These are phyloP conservation scores for Cadophora luteo-olivacea DNA, from an alignment of 2,329 filamentous ascomycete genomes.

Conservation along the genomic window DNA sequence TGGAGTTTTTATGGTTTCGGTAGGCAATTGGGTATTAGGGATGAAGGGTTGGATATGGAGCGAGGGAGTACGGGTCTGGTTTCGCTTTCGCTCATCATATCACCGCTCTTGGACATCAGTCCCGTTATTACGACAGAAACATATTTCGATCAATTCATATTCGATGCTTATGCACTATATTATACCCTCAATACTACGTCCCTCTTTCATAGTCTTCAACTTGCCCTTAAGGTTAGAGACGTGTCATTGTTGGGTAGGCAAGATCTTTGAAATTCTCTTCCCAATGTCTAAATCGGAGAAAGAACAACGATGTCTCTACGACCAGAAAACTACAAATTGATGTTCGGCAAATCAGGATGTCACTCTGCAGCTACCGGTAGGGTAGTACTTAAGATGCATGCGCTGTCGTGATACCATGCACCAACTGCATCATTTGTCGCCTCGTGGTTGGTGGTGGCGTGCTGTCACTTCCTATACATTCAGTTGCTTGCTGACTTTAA, in stretches of 20 bases:
- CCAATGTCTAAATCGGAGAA: background rate
- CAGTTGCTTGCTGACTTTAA: too few species aligned
- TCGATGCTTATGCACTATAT: background rate
- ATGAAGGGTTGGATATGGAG: background rate
- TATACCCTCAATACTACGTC: background rate
- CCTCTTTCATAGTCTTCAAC: too few species aligned
- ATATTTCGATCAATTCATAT: slow-evolving; percentile 3
- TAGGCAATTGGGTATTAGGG: background rate
- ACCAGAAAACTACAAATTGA: background rate
- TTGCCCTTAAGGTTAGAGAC: too few species aligned
- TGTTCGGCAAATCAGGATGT: background rate
- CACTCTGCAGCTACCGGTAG: too few species aligned
- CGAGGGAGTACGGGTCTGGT: slow-evolving; percentile 3
- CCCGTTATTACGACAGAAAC: background rate
- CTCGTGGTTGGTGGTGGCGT: background rate
- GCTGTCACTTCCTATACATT: background rate
- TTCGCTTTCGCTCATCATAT: background rate
- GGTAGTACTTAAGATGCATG: background rate
- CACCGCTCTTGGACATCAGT: slow-evolving; percentile 12
- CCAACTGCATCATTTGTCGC: background rate
- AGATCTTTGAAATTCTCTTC: background rate
- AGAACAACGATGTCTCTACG: too few species aligned
- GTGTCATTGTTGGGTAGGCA: too few species aligned
- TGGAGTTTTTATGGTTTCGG: background rate
- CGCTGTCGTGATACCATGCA: background rate